Conservation (phyloP, 139 green algal genomes). For the Diplosphaera chodatii region DNA sequence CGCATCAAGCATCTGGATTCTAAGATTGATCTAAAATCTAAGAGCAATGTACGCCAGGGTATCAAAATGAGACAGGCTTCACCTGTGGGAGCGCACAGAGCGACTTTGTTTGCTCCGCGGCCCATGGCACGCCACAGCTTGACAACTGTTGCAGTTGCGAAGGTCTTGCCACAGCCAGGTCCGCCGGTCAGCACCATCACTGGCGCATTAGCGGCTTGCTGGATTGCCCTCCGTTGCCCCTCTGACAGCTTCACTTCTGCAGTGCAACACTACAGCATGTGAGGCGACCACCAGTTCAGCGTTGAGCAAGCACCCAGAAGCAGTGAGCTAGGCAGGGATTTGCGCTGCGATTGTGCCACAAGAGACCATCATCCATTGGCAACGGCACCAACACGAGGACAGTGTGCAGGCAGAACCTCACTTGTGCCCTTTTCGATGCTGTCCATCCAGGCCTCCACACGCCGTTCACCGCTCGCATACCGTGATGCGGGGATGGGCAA, state of each 20-base stretch:
- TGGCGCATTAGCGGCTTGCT: conserved; percentile 30
- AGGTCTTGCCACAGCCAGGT: conserved; percentile 70
- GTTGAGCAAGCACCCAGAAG: too few species aligned
- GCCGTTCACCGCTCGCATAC: not conserved
- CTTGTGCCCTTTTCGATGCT: conserved; percentile 13
- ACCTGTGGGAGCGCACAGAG: conserved; percentile 60
- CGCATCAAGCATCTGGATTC: too few species aligned
- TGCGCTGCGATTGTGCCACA: too few species aligned
- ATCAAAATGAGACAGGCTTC: too few species aligned
- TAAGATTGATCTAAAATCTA: too few species aligned
- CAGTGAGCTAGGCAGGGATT: too few species aligned
- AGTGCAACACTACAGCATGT: not conserved
- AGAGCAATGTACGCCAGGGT: too few species aligned
- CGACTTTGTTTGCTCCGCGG: conserved; percentile 28
- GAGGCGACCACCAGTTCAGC: too few species aligned
- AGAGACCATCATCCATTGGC: too few species aligned
- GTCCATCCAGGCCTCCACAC: conserved; percentile 18
- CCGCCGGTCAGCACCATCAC: conserved; percentile 64
- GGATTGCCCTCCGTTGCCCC: conserved; percentile 42
- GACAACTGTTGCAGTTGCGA: conserved; percentile 37
- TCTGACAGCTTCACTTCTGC: conserved; percentile 22
- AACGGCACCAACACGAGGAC: too few species aligned
- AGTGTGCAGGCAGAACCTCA: not conserved
- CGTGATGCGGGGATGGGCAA: too few species aligned
- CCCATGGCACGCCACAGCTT: conserved; percentile 39